A percentile compares a stretch with the other conserved stretches of the same genome.
Evolutionary conservation across 306 rosid species (phyloP).

Genomic region (Arachis hypogaea): DNA sequence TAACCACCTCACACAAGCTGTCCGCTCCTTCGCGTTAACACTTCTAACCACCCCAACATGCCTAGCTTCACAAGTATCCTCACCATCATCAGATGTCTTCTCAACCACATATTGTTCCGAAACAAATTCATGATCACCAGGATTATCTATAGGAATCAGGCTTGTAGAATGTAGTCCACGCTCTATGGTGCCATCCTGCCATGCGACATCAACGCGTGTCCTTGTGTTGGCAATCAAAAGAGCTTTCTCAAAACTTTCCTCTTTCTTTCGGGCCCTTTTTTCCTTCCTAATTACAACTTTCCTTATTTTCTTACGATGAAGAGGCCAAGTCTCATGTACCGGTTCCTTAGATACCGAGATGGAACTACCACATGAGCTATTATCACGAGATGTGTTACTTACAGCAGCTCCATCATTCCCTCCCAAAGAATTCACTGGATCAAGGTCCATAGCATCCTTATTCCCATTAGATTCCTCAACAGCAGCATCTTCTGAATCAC

Average conservation of each 20-base stretch:
- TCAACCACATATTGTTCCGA: slow-evolving; percentile 95
- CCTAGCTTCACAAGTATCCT: slow-evolving; percentile 65
- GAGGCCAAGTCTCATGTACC: slow-evolving; percentile 80
- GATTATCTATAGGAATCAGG: slow-evolving; percentile 85
- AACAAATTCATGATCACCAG: slow-evolving; percentile 98
- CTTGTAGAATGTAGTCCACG: slow-evolving; percentile 56
- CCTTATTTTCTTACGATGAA: slow-evolving; percentile 91
- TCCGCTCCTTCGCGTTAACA: slow-evolving; percentile 91
- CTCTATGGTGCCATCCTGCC: slow-evolving; percentile 90
- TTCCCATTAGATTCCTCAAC: slow-evolving; percentile 66
- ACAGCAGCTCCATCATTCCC: slow-evolving; percentile 53
- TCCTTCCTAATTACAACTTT: slow-evolving; percentile 91
- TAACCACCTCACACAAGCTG: slow-evolving; percentile 92
- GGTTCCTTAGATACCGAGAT: slow-evolving; percentile 69
- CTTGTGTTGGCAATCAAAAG: slow-evolving; percentile 77
- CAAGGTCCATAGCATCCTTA: slow-evolving; percentile 71
- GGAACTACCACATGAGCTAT: slow-evolving; percentile 71
- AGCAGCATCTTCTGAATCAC: slow-evolving; percentile 75
- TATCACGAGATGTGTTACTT: slow-evolving; percentile 55
- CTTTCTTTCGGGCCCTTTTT: slow-evolving; percentile 86
- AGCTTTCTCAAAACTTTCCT: slow-evolving; percentile 88
- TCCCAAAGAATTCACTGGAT: slow-evolving; percentile 53
- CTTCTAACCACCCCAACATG: slow-evolving; percentile 96
- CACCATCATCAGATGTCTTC: slow-evolving; percentile 81
- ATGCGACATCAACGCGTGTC: slow-evolving; percentile 86